phyloP scores from a whole-genome alignment of 805 yeast species.

The Sugiyamaella chiloensis region DNA sequence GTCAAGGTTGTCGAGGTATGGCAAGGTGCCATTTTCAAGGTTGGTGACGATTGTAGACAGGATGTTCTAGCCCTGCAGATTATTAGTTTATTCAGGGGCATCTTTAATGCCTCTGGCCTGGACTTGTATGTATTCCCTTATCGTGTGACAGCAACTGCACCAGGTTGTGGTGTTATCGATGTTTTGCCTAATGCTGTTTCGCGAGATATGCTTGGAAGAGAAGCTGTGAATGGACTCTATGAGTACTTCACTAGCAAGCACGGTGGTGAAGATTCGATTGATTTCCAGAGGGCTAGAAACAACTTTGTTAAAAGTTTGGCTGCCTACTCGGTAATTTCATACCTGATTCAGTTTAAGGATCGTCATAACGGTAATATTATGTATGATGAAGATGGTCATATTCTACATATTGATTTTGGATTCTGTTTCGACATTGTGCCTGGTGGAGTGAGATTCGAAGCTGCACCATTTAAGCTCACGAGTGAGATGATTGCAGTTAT shows the following conservation, averaged over 20 bases:
- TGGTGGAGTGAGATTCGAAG: constrained; percentile 97
- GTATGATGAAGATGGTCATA: constrained; percentile 94
- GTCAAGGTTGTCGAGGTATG: constrained; percentile 55
- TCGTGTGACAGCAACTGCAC: constrained; percentile 96
- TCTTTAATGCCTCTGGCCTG: constrained; percentile 84
- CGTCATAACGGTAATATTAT: constrained; percentile 97
- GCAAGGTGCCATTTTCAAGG: constrained; percentile 97
- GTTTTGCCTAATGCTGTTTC: constrained; percentile 93
- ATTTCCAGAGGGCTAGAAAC: constrained; percentile 86
- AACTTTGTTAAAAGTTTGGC: constrained; percentile 93
- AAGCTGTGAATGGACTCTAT: constrained; percentile 94
- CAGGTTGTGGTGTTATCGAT: constrained; percentile 98
- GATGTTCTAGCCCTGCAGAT: constrained; percentile 92
- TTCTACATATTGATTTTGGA: constrained; percentile 95
- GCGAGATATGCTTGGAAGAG: constrained; percentile 98
- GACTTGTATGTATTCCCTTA: constrained; percentile 91
- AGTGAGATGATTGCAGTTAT: constrained; percentile 93
- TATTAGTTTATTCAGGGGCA: constrained; percentile 84
- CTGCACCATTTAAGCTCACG: constrained; percentile 96
- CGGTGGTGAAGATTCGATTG: constrained; percentile 90
- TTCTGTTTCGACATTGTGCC: constrained; percentile 98
- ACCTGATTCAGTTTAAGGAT: constrained; percentile 87
- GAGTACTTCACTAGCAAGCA: constrained; percentile 89
- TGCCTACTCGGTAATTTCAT: constrained; percentile 86
- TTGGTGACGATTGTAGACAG: constrained; percentile 98